Evolutionary conservation across 2,329 filamentous ascomycete species (phyloP).

Genomic region (Biscogniauxia sp.): DNA sequence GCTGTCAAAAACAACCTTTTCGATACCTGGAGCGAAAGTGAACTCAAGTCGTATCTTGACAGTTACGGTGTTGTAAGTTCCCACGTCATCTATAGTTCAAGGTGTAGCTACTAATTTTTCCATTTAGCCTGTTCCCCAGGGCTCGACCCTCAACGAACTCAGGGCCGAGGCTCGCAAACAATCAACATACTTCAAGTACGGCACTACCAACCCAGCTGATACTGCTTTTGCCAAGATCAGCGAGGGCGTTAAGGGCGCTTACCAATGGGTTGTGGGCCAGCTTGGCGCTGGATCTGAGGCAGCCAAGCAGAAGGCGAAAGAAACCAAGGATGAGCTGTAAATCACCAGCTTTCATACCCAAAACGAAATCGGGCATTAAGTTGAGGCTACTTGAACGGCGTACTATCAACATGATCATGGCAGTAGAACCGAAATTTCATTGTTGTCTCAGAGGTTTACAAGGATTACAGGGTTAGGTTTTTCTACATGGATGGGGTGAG

Average conservation of each 20-base stretch:
- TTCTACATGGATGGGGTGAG: neutral
- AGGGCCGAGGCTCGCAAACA: constrained; percentile 70
- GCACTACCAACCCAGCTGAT: constrained; percentile 62
- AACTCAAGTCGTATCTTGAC: constrained; percentile 77
- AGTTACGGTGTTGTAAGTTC: constrained; percentile 65
- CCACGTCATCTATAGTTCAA: neutral
- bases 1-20: constrained; percentile 65
- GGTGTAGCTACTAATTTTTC: constrained; percentile 23
- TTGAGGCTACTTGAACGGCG: constrained; percentile 6
- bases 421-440: constrained; percentile 6
- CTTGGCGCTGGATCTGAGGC: constrained; percentile 47
- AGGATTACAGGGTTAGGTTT: constrained; percentile 1
- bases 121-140: constrained; percentile 56
- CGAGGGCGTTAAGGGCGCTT: constrained; percentile 45
- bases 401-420: neutral
- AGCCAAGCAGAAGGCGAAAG: constrained; percentile 47
- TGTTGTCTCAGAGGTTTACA: constrained; percentile 1
- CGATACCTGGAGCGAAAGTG: constrained; percentile 69
- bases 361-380: constrained; percentile 2
- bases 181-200: constrained; percentile 74
- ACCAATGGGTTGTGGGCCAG: constrained; percentile 52
- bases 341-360: neutral
- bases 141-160: constrained; percentile 66
- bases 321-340: constrained; percentile 51
- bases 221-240: constrained; percentile 65